phyloP scores from a whole-genome alignment of 192 early-diverging fungal species.

The Coemansia sp. region DNA sequence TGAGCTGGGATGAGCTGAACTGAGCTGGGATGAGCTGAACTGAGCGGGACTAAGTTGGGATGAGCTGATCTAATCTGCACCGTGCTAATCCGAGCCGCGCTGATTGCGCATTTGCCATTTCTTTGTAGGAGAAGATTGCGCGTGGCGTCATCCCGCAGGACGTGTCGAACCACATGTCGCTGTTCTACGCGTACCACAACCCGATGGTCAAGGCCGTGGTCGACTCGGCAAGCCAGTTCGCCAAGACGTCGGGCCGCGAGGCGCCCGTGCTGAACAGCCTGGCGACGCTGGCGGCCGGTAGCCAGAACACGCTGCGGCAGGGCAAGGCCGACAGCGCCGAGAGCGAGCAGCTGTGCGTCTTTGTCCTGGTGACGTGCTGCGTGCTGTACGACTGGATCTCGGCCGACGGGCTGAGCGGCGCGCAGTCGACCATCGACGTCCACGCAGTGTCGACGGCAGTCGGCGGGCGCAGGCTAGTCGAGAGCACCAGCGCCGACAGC shows the following conservation, averaged over 20 bases:
- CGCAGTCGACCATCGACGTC: slow-evolving; percentile 78
- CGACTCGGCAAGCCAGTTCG: slow-evolving; percentile 69
- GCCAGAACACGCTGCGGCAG: slow-evolving; percentile 75
- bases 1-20: no score
- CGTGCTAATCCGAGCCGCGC: no score
- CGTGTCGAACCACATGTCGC: slow-evolving; percentile 88
- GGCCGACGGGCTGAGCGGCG: slow-evolving; percentile 69
- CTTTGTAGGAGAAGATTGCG: slow-evolving; percentile 55
- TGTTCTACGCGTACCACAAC: slow-evolving; percentile 94
- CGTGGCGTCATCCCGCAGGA: slow-evolving; percentile 73
- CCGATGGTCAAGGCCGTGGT: slow-evolving; percentile 89
- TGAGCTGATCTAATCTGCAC: no score
- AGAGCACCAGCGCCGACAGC: slow-evolving; percentile 34
- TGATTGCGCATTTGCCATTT: no score
- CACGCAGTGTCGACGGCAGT: slow-evolving; percentile 32
- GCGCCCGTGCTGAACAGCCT: slow-evolving; percentile 64
- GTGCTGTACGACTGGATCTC: slow-evolving; percentile 91
- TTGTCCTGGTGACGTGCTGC: slow-evolving; percentile 84
- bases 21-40: no score
- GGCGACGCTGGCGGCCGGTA: slow-evolving; percentile 70
- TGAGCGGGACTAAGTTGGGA: no score
- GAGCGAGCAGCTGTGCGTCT: slow-evolving; percentile 71
- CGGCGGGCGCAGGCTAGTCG: slow-evolving; percentile 29
- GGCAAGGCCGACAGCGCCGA: slow-evolving; percentile 52
- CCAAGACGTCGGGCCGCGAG: slow-evolving; percentile 53